Evolutionary conservation across 176 grass and related monocot species (phyloP).

Genomic region (Oryza brachyantha): DNA sequence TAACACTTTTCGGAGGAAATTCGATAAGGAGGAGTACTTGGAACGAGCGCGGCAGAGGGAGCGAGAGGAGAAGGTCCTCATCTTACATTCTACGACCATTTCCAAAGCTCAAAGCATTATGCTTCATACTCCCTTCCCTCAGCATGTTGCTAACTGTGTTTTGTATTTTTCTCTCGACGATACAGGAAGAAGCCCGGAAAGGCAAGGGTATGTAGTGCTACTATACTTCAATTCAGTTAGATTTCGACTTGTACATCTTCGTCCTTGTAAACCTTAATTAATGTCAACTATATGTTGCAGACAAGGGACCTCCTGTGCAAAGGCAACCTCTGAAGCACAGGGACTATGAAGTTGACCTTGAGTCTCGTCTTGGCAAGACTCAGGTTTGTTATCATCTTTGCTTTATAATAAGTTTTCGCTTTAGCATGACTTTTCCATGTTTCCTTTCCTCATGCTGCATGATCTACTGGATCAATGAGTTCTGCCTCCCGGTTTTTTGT

Average conservation of each 20-base stretch:
- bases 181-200: slow-evolving; percentile 51
- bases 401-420: neutral
- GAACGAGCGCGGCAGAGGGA: slow-evolving; percentile 83
- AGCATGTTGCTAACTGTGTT: slow-evolving; percentile 14
- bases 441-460: neutral
- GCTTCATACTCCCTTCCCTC: neutral
- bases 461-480: neutral
- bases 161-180: slow-evolving; percentile 15
- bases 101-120: neutral
- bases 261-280: neutral
- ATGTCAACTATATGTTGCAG: slow-evolving; percentile 32
- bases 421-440: neutral
- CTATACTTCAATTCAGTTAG: neutral
- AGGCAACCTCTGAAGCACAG: slow-evolving; percentile 94
- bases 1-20: slow-evolving; percentile 91
- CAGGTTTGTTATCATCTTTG: slow-evolving; percentile 50
- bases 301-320: slow-evolving; percentile 81
- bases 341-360: slow-evolving; percentile 98
- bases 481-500: neutral
- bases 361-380: slow-evolving; percentile 96
- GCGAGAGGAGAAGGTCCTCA: slow-evolving; percentile 67
- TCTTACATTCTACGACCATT: neutral
- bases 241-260: neutral
- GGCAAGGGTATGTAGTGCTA: slow-evolving; percentile 58
- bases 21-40: slow-evolving; percentile 87